Evolutionary conservation across 805 yeast genomes (phyloP), one percentile per base, ranked within the genome.

Genomic region (Candida golubevii): DNA sequence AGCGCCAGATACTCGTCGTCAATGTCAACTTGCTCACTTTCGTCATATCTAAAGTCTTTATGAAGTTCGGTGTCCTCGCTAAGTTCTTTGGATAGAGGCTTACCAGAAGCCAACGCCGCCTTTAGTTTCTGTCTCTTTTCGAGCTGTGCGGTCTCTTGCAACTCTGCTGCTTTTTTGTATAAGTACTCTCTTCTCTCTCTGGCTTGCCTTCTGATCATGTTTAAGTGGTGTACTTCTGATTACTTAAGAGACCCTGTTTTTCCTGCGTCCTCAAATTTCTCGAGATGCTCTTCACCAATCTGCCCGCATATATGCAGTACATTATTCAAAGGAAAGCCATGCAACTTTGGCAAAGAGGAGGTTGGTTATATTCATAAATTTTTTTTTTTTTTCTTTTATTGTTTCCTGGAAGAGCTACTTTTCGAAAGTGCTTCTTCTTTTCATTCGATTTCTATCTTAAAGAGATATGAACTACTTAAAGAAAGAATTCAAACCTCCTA

Each of bases 101-200:
- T 88, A 27, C 99, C 99, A 3, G 86, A 75, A 1, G 97, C 98
- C 47, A 93, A 70, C 0, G 98, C 95, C 12, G 87, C 85, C 51
- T 85, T 84, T 35, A 93, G 72, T 56, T 83, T 85, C 59, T 85
- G 95, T 54, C 98, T 76, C 63, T 91, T 91, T 58, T 87, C 91
- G 14, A 85, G 84, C 36, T 85, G 74, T 18, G 85, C 79, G 9
- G 96, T 85, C 53, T 93, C 98, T 62, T 93, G 96, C 31, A 91
- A 75, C 61, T 88, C 93, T 40, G 87, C 80, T 0, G 97, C 87
- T 62, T 90, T 89, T 41, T 88, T 78, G 70, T 87, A 93, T 26
- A 93, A 72, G 58, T 90, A 93, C 60, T 93, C 98, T 65, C 95
- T 80, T 70, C 99, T 79, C 64, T 93, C 97, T 69, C 99, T 82